These are phyloP conservation scores for Hypoxylon subgilvum DNA, from an alignment of 495 filamentous ascomycete species.

Conservation along the genomic window DNA sequence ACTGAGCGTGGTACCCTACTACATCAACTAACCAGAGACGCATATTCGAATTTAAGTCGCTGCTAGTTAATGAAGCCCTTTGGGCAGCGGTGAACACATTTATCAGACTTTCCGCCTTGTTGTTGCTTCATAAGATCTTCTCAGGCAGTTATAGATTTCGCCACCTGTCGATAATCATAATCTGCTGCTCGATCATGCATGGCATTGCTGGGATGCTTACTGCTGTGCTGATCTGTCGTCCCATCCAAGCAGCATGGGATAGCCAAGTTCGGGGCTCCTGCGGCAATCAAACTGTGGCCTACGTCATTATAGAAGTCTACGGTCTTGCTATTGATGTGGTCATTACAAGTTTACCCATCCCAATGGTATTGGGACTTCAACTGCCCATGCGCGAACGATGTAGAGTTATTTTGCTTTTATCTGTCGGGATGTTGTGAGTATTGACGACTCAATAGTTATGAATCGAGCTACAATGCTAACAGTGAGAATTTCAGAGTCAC, in stretches of 20 bases:
- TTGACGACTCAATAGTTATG: not conserved
- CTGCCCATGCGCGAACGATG: not conserved
- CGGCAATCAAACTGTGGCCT: constrained; percentile 31
- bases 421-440: constrained; percentile 14
- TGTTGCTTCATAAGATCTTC: constrained; percentile 6
- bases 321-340: constrained; percentile 34
- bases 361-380: not conserved
- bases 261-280: constrained; percentile 19
- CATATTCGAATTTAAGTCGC: constrained; percentile 27
- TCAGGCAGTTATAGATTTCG: not conserved
- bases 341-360: constrained; percentile 14
- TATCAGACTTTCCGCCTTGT: constrained; percentile 17
- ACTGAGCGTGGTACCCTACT: not conserved
- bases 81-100: constrained; percentile 38
- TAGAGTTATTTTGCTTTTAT: not conserved
- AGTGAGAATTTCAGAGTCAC: constrained; percentile 21
- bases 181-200: constrained; percentile 11
- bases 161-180: not conserved
- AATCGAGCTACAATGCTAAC: not conserved
- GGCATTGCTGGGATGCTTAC: constrained; percentile 21
- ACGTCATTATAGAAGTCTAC: constrained; percentile 29
- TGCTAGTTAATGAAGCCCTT: constrained; percentile 34
- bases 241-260: constrained; percentile 34
- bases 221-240: constrained; percentile 34
- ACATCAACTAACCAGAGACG: not conserved